These are phyloP conservation scores for Hypoxylon rubiginosum DNA, from an alignment of 2,329 filamentous ascomycete species.

Conservation along the genomic window DNA sequence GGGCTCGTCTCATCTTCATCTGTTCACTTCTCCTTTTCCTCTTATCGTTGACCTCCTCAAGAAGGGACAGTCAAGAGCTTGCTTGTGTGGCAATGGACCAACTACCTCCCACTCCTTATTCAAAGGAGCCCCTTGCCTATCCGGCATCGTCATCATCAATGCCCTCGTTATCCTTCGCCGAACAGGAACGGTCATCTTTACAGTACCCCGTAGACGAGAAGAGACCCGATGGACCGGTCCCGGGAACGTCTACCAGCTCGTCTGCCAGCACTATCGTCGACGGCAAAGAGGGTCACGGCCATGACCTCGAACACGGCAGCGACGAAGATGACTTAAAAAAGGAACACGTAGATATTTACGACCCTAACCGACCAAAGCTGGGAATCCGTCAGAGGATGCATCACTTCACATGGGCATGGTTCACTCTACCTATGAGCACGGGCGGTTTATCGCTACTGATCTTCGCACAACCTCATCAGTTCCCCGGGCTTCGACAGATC, in stretches of 20 bases:
- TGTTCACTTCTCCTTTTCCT: slow-evolving; percentile 31
- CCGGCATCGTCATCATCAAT: slow-evolving; percentile 17
- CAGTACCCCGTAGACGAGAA: slow-evolving; percentile 39
- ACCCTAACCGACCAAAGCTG: slow-evolving; percentile 56
- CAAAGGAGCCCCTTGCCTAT: slow-evolving; percentile 22
- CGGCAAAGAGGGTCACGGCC: slow-evolving; percentile 39
- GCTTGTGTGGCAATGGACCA: slow-evolving; percentile 28
- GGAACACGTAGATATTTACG: slow-evolving; percentile 46
- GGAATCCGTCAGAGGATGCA: slow-evolving; percentile 61
- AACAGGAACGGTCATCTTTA: slow-evolving; percentile 20
- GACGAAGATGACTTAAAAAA: slow-evolving; percentile 27
- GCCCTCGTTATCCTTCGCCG: slow-evolving; percentile 25
- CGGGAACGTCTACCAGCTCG: slow-evolving; percentile 40
- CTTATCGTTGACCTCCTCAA: slow-evolving; percentile 11
- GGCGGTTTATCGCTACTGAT: slow-evolving; percentile 77
- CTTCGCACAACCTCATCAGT: slow-evolving; percentile 72
- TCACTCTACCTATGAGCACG: slow-evolving; percentile 80
- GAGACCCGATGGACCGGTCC: slow-evolving; percentile 27
- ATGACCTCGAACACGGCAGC: slow-evolving; percentile 43
- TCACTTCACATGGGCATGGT: slow-evolving; percentile 81
- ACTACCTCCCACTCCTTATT: slow-evolving; percentile 14
- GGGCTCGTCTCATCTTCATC: slow-evolving; percentile 22
- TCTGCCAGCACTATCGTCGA: slow-evolving; percentile 43
- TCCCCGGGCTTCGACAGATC: slow-evolving; percentile 73
- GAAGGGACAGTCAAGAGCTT: slow-evolving; percentile 4